These are phyloP conservation scores for Venturia nashicola DNA, from an alignment of 2,329 filamentous ascomycete genomes.

Conservation along the genomic window DNA sequence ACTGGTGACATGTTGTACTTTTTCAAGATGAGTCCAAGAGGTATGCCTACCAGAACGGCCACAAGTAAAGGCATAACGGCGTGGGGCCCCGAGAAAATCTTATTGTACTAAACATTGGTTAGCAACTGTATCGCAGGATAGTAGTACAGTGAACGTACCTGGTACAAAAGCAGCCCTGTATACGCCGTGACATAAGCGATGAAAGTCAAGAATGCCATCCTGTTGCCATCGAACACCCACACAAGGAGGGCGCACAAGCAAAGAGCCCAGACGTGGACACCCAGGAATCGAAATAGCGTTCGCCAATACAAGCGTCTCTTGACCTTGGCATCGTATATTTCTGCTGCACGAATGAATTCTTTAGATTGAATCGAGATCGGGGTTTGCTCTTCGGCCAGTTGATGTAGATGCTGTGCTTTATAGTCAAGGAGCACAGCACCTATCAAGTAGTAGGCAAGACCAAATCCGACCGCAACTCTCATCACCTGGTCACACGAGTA, in stretches of 20 bases:
- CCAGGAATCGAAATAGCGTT: constrained; percentile 36
- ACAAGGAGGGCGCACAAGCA: constrained; percentile 37
- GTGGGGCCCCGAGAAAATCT: constrained; percentile 38
- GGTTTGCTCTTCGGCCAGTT: constrained; percentile 29
- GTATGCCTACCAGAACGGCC: constrained; percentile 34
- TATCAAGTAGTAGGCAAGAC: constrained; percentile 45
- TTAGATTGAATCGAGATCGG: constrained; percentile 28
- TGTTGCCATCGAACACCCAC: constrained; percentile 37
- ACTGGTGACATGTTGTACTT: background rate
- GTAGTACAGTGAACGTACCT: constrained; percentile 27
- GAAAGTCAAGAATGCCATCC: constrained; percentile 36
- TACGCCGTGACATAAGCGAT: constrained; percentile 37
- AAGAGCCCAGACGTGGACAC: constrained; percentile 41
- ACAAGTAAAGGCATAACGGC: constrained; percentile 35
- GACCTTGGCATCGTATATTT: constrained; percentile 32
- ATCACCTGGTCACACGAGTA: constrained; percentile 22
- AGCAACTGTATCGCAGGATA: background rate
- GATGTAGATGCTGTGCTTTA: constrained; percentile 39
- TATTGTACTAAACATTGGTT: constrained; percentile 21
- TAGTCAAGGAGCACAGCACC: constrained; percentile 45
- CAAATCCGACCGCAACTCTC: constrained; percentile 39
- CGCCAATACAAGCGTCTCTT: constrained; percentile 39
- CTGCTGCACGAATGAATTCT: constrained; percentile 31
- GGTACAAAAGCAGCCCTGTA: constrained; percentile 41
- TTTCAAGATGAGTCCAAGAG: constrained; percentile 34